A percentile compares a stretch with the other conserved stretches of the same genome.
Evolutionary conservation across 164 flowering plant species (phyloP).

Genomic region (Taxillus chinensis): DNA sequence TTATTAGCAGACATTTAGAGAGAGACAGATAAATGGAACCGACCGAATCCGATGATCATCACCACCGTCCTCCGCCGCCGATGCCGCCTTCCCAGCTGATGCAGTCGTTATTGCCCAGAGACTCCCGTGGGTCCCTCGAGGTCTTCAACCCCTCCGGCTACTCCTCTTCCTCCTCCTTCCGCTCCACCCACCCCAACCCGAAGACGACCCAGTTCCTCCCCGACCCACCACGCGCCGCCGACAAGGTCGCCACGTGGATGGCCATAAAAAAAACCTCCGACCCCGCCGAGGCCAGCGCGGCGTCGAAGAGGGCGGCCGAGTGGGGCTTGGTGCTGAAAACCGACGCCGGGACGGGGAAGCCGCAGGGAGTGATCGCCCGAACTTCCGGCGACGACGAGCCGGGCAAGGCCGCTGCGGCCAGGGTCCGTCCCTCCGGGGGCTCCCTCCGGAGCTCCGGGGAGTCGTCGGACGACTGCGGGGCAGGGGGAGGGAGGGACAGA

Average conservation of each 20-base stretch:
- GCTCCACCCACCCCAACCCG: too few species aligned
- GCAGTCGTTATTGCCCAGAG: conserved; percentile 34
- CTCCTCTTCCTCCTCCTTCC: conserved; percentile 6
- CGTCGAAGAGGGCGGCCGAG: conserved; percentile 84
- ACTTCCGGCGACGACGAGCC: conserved; percentile 60
- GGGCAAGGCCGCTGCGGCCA: conserved; percentile 17
- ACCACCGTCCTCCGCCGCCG: background rate
- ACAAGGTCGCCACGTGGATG: conserved; percentile 66
- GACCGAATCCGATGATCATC: too few species aligned
- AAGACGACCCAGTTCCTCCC: background rate
- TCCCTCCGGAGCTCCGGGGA: conserved; percentile 71
- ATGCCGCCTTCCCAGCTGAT: conserved; percentile 9
- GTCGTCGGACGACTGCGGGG: conserved; percentile 36
- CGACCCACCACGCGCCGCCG: conserved; percentile 27
- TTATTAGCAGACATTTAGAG: too few species aligned
- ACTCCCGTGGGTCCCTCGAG: conserved; percentile 63
- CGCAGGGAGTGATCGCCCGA: conserved; percentile 65
- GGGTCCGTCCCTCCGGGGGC: conserved; percentile 49
- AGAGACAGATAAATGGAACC: too few species aligned
- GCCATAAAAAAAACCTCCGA: conserved; percentile 35
- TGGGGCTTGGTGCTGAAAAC: conserved; percentile 91
- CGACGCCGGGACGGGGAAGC: conserved; percentile 73
- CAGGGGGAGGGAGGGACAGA: conserved; percentile 18
- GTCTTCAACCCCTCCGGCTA: conserved; percentile 55
- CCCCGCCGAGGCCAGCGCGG: conserved; percentile 16